Conservation (phyloP, 352 stramenopile genomes). For the Pythium folliculosum region DNA sequence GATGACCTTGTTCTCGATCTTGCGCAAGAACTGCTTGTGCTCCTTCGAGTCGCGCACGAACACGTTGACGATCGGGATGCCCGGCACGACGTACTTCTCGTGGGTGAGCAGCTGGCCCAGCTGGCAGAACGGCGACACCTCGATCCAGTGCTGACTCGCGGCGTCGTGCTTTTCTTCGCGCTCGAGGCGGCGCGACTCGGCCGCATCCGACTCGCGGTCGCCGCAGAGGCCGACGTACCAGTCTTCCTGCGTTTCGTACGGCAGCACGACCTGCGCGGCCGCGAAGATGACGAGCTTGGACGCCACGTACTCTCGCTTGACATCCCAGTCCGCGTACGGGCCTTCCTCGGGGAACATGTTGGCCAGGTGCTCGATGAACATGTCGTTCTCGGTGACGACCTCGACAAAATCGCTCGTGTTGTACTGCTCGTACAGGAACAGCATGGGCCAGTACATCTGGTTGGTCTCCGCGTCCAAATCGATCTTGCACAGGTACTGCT, state of each 20-base stretch:
- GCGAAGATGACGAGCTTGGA: conserved; percentile 79
- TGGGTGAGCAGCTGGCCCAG: conserved; percentile 71
- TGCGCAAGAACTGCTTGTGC: conserved; percentile 62
- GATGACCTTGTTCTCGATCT: conserved; percentile 66
- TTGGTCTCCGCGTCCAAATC: conserved; percentile 63
- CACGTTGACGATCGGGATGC: conserved; percentile 82
- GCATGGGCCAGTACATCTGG: conserved; percentile 75
- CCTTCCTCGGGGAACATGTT: conserved; percentile 91
- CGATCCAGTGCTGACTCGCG: conserved; percentile 78
- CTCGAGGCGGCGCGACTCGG: conserved; percentile 60
- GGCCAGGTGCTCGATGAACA: conserved; percentile 82
- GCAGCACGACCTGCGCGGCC: conserved; percentile 67
- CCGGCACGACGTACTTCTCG: conserved; percentile 79
- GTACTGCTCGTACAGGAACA: conserved; percentile 88
- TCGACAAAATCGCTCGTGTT: conserved; percentile 86
- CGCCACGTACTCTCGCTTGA: conserved; percentile 65
- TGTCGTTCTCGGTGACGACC: conserved; percentile 76
- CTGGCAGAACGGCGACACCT: conserved; percentile 81
- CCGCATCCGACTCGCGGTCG: conserved; percentile 67
- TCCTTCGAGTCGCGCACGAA: conserved; percentile 73
- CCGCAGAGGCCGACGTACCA: conserved; percentile 83
- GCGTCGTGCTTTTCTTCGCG: conserved; percentile 74
- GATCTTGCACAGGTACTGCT: conserved; percentile 82
- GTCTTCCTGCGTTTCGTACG: conserved; percentile 59
- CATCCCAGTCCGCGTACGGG: conserved; percentile 82